Percentiles rank a stretch among this genome's conserved stretches.
phyloP scores from a whole-genome alignment of 2,329 filamentous ascomycete species.

The Dendrostoma leiphaemia region DNA sequence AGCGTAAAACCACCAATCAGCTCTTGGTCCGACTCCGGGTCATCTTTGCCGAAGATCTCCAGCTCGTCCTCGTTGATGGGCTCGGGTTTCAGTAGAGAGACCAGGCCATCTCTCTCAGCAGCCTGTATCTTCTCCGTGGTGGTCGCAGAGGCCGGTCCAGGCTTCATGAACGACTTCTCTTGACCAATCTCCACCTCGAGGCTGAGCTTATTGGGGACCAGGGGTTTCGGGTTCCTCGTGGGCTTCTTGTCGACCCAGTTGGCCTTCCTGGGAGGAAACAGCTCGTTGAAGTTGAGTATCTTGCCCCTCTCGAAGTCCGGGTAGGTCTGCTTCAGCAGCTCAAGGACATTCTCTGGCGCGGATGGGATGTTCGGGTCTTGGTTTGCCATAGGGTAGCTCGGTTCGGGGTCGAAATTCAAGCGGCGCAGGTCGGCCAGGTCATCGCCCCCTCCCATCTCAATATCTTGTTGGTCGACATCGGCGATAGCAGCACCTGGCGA shows the following conservation, averaged over 20 bases:
- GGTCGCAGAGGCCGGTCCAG: conserved; percentile 51
- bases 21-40: conserved; percentile 57
- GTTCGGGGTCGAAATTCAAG: conserved; percentile 44
- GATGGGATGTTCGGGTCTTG: conserved; percentile 65
- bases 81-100: conserved; percentile 40
- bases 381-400: conserved; percentile 43
- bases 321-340: conserved; percentile 76
- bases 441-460: conserved; percentile 31
- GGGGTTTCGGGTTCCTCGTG: conserved; percentile 72
- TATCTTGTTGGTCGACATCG: conserved; percentile 27
- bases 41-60: conserved; percentile 36
- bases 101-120: conserved; percentile 45
- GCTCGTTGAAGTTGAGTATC: conserved; percentile 74
- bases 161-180: conserved; percentile 80
- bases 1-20: conserved; percentile 72
- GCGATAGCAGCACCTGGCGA: conserved; percentile 44
- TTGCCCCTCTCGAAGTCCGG: conserved; percentile 76
- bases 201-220: conserved; percentile 83
- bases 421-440: conserved; percentile 34
- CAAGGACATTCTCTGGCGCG: conserved; percentile 69
- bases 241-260: conserved; percentile 78
- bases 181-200: conserved; percentile 85
- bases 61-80: conserved; percentile 41
- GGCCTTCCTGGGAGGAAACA: conserved; percentile 79
- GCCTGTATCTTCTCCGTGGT: conserved; percentile 58